phyloP scores from a whole-genome alignment of 768 basidiomycete genomes.

The Cystoderma amianthinum region DNA sequence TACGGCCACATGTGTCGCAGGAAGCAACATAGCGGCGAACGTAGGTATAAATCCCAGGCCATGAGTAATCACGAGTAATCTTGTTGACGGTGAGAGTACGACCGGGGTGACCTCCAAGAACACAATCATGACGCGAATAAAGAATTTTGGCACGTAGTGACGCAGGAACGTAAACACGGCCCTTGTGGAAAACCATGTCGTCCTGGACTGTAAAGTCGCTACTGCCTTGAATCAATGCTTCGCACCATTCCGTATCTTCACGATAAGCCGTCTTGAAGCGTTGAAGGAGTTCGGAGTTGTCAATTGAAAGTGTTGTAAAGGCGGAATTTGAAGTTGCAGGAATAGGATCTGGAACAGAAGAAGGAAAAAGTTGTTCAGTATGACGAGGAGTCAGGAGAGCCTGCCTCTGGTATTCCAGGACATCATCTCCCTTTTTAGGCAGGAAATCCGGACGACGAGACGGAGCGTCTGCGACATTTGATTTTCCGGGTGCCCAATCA shows the following conservation, averaged over 20 bases:
- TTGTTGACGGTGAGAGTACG: constrained; percentile 20
- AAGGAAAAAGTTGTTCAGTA: constrained; percentile 15
- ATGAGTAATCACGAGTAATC: constrained; percentile 25
- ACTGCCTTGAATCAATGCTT: constrained; percentile 11
- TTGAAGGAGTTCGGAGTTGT: constrained; percentile 17
- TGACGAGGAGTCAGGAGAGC: too few species aligned
- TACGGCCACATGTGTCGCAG: constrained; percentile 25
- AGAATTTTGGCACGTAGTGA: constrained; percentile 5
- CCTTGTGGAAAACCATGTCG: constrained; percentile 16
- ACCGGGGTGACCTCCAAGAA: constrained; percentile 34
- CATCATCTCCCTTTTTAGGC: too few species aligned
- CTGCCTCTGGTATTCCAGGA: too few species aligned
- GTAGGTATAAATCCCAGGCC: too few species aligned
- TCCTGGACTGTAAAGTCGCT: constrained; percentile 10
- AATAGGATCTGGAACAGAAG: constrained; percentile 8
- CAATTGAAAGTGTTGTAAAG: constrained; percentile 15
- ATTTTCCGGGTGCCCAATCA: too few species aligned
- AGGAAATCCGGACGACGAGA: too few species aligned
- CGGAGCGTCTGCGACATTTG: too few species aligned
- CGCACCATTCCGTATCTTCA: constrained; percentile 15
- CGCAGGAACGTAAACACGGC: constrained; percentile 11
- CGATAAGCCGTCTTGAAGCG: constrained; percentile 14
- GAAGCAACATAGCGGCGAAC: constrained; percentile 19
- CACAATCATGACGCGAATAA: constrained; percentile 24
- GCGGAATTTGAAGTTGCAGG: constrained; percentile 20